Evolutionary conservation across 306 rosid species (phyloP).

Genomic region (Abrus precatorius): DNA sequence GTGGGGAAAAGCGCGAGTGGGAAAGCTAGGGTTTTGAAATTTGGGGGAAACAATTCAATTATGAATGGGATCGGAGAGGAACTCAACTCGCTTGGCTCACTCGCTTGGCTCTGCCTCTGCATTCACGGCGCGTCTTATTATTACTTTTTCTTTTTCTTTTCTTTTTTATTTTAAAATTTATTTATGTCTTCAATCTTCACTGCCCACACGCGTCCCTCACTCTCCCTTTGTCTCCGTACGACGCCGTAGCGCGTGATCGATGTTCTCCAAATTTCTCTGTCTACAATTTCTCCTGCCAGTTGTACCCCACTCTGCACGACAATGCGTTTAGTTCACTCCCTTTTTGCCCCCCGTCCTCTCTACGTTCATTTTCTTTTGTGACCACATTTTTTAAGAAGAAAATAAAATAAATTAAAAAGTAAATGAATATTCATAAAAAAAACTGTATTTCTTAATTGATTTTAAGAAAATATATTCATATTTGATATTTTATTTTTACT

Average conservation of each 20-base stretch:
- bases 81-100: constrained; percentile 62
- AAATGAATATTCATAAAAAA: too few relatives aligned
- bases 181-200: constrained; percentile 11
- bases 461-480: neutral
- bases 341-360: neutral
- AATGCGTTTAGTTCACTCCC: constrained; percentile 47
- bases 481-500: too few relatives aligned
- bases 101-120: constrained; percentile 52
- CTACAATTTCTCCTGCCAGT: neutral
- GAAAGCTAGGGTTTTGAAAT: constrained; percentile 57
- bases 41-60: constrained; percentile 51
- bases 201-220: constrained; percentile 47
- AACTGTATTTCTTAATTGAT: too few relatives aligned
- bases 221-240: neutral
- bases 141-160: neutral
- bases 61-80: constrained; percentile 53
- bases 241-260: constrained; percentile 55
- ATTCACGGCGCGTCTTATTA: constrained; percentile 56
- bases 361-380: too few relatives aligned
- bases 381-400: too few relatives aligned
- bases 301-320: constrained; percentile 40
- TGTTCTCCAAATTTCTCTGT: neutral
- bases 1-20: constrained; percentile 65
- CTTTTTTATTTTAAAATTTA: neutral
- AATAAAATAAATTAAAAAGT: too few relatives aligned